phyloP scores from a whole-genome alignment of 345 rosid species.

The Eutrema yunnanense region DNA sequence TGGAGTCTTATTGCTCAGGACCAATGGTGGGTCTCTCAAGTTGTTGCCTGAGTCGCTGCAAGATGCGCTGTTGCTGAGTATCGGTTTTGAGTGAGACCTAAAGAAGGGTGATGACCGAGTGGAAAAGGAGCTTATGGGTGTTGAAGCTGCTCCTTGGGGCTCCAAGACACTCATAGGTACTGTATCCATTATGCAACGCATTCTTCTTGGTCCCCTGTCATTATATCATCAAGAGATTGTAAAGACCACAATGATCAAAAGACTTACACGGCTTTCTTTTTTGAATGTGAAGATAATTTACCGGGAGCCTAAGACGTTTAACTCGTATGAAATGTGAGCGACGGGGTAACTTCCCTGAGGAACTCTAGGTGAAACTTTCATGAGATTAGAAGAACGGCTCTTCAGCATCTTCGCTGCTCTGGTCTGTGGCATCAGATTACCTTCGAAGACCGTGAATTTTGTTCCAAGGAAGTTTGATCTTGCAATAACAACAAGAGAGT shows the following conservation, averaged over 20 bases:
- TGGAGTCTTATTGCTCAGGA: constrained; percentile 63
- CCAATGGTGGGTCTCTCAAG: constrained; percentile 38
- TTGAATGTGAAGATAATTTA: constrained; percentile 12
- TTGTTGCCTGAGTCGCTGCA: constrained; percentile 27
- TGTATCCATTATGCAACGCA: constrained; percentile 56
- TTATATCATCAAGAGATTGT: not conserved
- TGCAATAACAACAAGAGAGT: not conserved
- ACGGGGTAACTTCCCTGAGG: constrained; percentile 52
- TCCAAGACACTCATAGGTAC: constrained; percentile 45
- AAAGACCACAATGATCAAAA: not conserved
- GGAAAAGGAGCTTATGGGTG: constrained; percentile 10
- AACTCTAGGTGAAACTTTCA: constrained; percentile 49
- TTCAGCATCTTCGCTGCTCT: constrained; percentile 42
- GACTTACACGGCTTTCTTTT: not conserved
- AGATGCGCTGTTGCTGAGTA: constrained; percentile 14
- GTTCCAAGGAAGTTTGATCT: constrained; percentile 80
- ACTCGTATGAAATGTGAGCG: constrained; percentile 57
- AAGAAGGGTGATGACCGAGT: constrained; percentile 37
- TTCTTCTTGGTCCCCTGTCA: constrained; percentile 75
- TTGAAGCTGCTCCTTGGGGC: constrained; percentile 16
- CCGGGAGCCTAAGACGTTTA: constrained; percentile 72
- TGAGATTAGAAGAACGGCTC: constrained; percentile 51
- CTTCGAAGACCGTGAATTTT: constrained; percentile 59
- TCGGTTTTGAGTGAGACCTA: constrained; percentile 42
- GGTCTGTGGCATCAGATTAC: constrained; percentile 32